Base-by-base conservation (phyloP, 1,284 basidiomycete genomes). In the Pisolithus thermaeus region DNA sequence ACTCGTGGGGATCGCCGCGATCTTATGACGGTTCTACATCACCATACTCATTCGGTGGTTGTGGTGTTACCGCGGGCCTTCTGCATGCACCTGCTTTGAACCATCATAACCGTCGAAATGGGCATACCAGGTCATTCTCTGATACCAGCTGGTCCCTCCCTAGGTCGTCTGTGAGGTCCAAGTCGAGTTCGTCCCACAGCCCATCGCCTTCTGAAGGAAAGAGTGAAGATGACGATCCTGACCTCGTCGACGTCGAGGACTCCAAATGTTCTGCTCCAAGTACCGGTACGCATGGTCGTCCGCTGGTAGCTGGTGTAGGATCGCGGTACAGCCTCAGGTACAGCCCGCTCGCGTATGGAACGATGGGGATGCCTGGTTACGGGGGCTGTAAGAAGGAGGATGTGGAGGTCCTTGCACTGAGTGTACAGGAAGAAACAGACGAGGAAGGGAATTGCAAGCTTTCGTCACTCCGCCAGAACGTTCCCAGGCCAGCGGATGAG, bases 81-180 rank as follows among this genome's bases (percentile, higher is more conserved):
- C 5, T 28, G 16, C n/a, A 35, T 36, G 18, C 28, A 9, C n/a
- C 28, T 7, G 32, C 9, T 7, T 59, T 50, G 58, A 53, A 50
- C 49, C 59, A 52, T 60, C 30, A 46, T 22, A 32, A 9, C 4
- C 32, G 22, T 14, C 20, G 28, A 20, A 46, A 46, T 14, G 18
- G 44, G 18, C 44, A 46, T 22, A 14, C n/a, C 30, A 46, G 35
- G 20, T 64, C 62, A 39, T 60, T 66, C 20, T 64, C 64, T 28
- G 62, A 62, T 11, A 62, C 63, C 12, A 73, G 71, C n/a, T 80
- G 78, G 77, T 76, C 77, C 11, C 68, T 79, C 40, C 75, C 78
- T 5, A 71, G 71, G 40, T 80, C 79, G 22, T 80, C 77, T 0
- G 48, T 80, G 44, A 71, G 79, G 41, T 75, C 74, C 30, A 61